Base-by-base conservation (phyloP, 2,329 filamentous ascomycete genomes). In the Orbilia javanica region DNA sequence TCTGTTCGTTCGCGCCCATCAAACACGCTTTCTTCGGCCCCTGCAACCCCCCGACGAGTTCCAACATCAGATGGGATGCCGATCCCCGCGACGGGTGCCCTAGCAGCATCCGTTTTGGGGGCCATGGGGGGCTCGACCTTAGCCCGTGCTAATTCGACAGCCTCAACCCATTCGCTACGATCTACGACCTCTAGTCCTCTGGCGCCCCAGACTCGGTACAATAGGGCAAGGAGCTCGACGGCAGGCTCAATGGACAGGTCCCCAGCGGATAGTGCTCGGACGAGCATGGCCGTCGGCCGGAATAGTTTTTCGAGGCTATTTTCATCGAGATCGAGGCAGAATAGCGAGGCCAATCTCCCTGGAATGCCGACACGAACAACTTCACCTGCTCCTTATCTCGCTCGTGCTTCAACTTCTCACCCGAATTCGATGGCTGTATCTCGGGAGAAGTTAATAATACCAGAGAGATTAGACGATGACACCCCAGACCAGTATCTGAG, bases 271-370 rank as follows among this genome's bases (percentile, higher is more conserved):
- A 78, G 74, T 34, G 73, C 77, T 20, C 77, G 77, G 36, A 79
- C 68, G 20, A 79, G 75, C n/a, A 77, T 66, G 22, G 52, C 69
- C n/a, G 75, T 60, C n/a, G 94, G 94, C 4, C 89, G 96, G 68
- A 96, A 94, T 84, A 98, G 95, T 84, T 93, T 99, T 81, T 93
- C 94, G 66, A 96, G 97, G 80, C 86, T 98, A 20, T 90, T 99
- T 81, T 91, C 90, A 36, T 87, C 89, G 79, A 89, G 94, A 79
- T 88, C 97, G 76, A 89, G 95, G 60, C 92, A 96, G 82, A 93
- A 93, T 81, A 92, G 92, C 0, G 94, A 97, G 57, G 88, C 91
- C 4, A 85, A 88, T 46, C 87, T 88, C 60, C 88, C 87, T 27
- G 88, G 90, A 15, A 57, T 76, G 8, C 66, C 80, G 39, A 75